These are phyloP conservation scores for Vicia faba DNA, from an alignment of 306 rosid species.

Conservation along the genomic window DNA sequence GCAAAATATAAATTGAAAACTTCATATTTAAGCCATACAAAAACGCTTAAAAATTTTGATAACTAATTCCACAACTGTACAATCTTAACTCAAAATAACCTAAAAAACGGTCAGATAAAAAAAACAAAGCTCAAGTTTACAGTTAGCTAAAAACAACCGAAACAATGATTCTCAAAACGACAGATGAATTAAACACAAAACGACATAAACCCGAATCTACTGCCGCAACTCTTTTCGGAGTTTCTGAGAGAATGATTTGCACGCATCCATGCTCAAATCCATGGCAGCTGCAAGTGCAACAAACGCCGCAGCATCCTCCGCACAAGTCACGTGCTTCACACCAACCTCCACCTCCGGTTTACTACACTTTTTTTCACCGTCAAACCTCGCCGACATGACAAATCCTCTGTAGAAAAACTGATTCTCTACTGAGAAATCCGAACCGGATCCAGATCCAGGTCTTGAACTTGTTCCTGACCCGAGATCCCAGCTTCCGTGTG, in stretches of 20 bases:
- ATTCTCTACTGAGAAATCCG: slow-evolving; percentile 36
- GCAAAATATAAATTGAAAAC: slow-evolving; percentile 34
- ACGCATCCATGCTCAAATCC: slow-evolving; percentile 58
- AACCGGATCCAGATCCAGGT: slow-evolving; percentile 37
- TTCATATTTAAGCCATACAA: background rate
- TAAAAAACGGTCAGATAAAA: background rate
- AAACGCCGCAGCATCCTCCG: slow-evolving; percentile 56
- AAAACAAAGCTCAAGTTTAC: background rate
- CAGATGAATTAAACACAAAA: slow-evolving; percentile 20
- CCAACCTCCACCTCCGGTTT: slow-evolving; percentile 54
- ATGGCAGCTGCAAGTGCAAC: slow-evolving; percentile 57
- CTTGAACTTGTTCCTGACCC: slow-evolving; percentile 39
- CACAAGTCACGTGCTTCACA: slow-evolving; percentile 50
- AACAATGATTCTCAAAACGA: slow-evolving; percentile 31
- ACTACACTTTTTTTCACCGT: slow-evolving; percentile 42
- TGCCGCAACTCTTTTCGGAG: slow-evolving; percentile 53
- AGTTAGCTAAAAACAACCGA: slow-evolving; percentile 19
- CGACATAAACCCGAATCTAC: slow-evolving; percentile 32
- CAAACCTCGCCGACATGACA: slow-evolving; percentile 55
- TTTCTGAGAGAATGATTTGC: slow-evolving; percentile 50
- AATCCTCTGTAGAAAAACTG: slow-evolving; percentile 42
- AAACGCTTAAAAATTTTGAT: slow-evolving; percentile 7
- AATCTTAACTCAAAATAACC: slow-evolving; percentile 3
- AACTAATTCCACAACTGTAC: slow-evolving; percentile 39
- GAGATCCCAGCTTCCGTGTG: slow-evolving; percentile 47